These are phyloP conservation scores for Sclerotinia spermophila DNA, from an alignment of 2,329 filamentous ascomycete species.

Conservation along the genomic window DNA sequence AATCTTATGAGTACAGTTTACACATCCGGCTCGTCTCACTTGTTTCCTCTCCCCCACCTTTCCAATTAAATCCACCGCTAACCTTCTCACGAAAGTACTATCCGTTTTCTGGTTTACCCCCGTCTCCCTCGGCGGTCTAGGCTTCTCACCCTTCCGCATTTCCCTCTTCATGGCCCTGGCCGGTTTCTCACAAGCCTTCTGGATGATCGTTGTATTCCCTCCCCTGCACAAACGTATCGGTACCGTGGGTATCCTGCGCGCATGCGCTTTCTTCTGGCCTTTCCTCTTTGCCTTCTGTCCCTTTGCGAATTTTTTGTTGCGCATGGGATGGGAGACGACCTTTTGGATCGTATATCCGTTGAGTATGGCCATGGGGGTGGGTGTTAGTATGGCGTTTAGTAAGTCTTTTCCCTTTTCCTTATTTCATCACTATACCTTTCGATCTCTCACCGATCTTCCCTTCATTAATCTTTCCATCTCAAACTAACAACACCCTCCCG, in stretches of 20 bases:
- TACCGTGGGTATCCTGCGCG: conserved; percentile 60
- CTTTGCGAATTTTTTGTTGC: conserved; percentile 54
- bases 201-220: conserved; percentile 70
- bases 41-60: not conserved
- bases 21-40: conserved; percentile 49
- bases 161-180: conserved; percentile 61
- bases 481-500: conserved; percentile 47
- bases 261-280: conserved; percentile 58
- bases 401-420: conserved; percentile 50
- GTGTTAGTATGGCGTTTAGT: conserved; percentile 49
- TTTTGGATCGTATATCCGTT: conserved; percentile 35
- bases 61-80: not conserved
- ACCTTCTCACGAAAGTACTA: conserved; percentile 41
- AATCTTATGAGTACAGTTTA: conserved; percentile 68
- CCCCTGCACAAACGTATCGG: conserved; percentile 61
- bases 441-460: not conserved
- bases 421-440: not conserved
- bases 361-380: conserved; percentile 56
- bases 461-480: not conserved
- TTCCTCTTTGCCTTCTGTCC: conserved; percentile 58
- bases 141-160: conserved; percentile 60
- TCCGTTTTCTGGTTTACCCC: conserved; percentile 68
- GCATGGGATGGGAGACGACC: conserved; percentile 40
- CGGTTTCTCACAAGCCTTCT: conserved; percentile 64
- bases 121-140: conserved; percentile 59